A percentile compares a stretch with the other conserved stretches of the same genome.
phyloP scores from a whole-genome alignment of 1,284 basidiomycete species.

The Ustilago trichophora region DNA sequence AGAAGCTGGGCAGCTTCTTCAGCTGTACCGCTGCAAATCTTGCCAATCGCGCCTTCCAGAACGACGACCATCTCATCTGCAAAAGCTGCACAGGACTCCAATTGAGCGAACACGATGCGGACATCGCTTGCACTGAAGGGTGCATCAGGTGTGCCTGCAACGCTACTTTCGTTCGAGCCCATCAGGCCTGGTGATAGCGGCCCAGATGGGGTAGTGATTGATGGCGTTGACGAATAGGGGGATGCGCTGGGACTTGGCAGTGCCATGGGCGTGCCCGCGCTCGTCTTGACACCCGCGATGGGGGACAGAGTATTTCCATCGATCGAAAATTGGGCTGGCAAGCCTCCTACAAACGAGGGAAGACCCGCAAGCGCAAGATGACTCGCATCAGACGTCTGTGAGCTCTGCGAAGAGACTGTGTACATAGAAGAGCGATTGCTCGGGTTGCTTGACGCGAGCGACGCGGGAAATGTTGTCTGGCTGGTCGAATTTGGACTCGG shows the following conservation, averaged over 20 bases:
- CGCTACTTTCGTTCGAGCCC: conserved; percentile 1
- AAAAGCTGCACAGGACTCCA: conserved; percentile 77
- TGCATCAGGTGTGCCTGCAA: conserved; percentile 22
- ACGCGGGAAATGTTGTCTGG: conserved; percentile 23
- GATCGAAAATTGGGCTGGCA: conserved; percentile 21
- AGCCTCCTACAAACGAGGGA: conserved; percentile 5
- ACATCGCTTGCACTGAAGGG: conserved; percentile 77
- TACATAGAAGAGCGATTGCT: conserved; percentile 60
- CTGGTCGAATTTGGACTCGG: conserved; percentile 14
- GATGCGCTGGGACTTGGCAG: conserved; percentile 7
- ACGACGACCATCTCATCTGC: conserved; percentile 73
- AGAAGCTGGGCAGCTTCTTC: conserved; percentile 35
- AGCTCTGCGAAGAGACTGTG: conserved; percentile 59
- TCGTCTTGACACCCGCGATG: neutral
- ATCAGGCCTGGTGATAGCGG: conserved; percentile 1
- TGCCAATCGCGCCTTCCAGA: conserved; percentile 67
- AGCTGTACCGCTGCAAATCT: conserved; percentile 21
- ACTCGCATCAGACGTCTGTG: conserved; percentile 48
- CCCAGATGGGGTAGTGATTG: conserved; percentile 13
- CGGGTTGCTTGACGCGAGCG: conserved; percentile 45
- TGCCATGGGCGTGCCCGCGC: neutral
- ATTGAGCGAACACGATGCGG: conserved; percentile 80
- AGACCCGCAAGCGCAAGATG: conserved; percentile 22
- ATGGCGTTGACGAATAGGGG: conserved; percentile 14
- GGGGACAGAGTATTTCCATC: conserved; percentile 20